phyloP scores from a whole-genome alignment of 495 filamentous ascomycete species.

The Hyaloscypha finlandica region DNA sequence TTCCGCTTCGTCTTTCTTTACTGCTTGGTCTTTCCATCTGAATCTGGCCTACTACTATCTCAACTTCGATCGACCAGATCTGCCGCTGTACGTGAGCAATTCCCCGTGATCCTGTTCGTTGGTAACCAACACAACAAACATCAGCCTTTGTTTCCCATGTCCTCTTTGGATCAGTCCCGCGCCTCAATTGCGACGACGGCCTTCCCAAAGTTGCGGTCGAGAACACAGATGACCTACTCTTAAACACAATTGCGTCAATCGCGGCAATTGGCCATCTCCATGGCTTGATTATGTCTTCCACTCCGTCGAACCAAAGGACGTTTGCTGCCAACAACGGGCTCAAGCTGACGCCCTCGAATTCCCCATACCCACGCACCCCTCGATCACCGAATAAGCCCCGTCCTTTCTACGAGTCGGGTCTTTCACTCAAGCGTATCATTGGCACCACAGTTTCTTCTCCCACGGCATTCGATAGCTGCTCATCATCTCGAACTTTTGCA shows the following conservation, averaged over 20 bases:
- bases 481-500: conserved; percentile 71
- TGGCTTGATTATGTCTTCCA: conserved; percentile 60
- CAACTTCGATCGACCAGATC: conserved; percentile 6
- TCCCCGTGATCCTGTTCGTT: background rate
- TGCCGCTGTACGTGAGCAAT: conserved; percentile 23
- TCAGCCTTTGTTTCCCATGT: conserved; percentile 25
- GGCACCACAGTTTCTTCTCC: conserved; percentile 84
- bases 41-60: background rate
- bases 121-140: background rate
- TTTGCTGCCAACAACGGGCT: conserved; percentile 49
- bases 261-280: conserved; percentile 33
- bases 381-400: conserved; percentile 62
- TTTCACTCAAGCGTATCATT: conserved; percentile 81
- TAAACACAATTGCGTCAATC: conserved; percentile 5
- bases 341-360: conserved; percentile 80
- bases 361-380: conserved; percentile 63
- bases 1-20: background rate
- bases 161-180: conserved; percentile 5
- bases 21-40: background rate
- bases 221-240: conserved; percentile 10
- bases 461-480: conserved; percentile 81
- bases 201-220: conserved; percentile 5
- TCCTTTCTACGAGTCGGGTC: conserved; percentile 46
- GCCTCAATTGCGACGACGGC: background rate
- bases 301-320: conserved; percentile 52